Conservation (phyloP, 1,139 yeast genomes). For the Kodamaea suecica region DNA sequence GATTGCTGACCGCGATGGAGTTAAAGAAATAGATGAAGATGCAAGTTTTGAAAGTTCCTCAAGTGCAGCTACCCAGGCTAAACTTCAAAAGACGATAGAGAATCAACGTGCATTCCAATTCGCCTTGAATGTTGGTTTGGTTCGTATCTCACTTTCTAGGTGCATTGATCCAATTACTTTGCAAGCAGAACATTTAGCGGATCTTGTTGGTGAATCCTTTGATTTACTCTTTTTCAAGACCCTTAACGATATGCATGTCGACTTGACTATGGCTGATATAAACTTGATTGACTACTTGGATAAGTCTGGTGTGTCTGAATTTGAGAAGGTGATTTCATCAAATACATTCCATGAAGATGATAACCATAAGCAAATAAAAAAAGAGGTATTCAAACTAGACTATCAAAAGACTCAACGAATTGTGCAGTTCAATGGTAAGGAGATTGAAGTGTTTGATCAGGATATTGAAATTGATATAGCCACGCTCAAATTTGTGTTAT, state of each 20-base stretch:
- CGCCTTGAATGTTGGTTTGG: constrained; percentile 61
- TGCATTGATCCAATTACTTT: constrained; percentile 63
- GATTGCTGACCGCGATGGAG: constrained; percentile 6
- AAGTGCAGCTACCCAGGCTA: background rate
- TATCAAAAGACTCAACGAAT: constrained; percentile 60
- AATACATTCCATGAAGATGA: constrained; percentile 41
- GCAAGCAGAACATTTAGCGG: constrained; percentile 66
- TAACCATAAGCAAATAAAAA: constrained; percentile 24
- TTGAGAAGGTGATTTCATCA: constrained; percentile 70
- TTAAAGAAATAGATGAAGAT: constrained; percentile 22
- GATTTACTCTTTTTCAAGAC: constrained; percentile 60
- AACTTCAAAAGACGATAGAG: constrained; percentile 1
- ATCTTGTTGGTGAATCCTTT: constrained; percentile 66
- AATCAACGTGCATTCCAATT: constrained; percentile 68
- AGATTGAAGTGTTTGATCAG: constrained; percentile 76
- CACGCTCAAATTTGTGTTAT: constrained; percentile 70
- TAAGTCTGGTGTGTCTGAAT: constrained; percentile 57
- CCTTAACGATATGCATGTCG: constrained; percentile 60
- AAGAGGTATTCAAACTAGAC: constrained; percentile 59
- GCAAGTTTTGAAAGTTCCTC: background rate
- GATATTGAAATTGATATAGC: constrained; percentile 73
- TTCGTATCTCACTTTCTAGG: constrained; percentile 61
- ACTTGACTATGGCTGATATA: constrained; percentile 61
- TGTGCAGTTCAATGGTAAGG: constrained; percentile 54
- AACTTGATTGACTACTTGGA: constrained; percentile 76